Evolutionary conservation across 352 stramenopile species (phyloP).

Genomic region (Peronospora destructor): DNA sequence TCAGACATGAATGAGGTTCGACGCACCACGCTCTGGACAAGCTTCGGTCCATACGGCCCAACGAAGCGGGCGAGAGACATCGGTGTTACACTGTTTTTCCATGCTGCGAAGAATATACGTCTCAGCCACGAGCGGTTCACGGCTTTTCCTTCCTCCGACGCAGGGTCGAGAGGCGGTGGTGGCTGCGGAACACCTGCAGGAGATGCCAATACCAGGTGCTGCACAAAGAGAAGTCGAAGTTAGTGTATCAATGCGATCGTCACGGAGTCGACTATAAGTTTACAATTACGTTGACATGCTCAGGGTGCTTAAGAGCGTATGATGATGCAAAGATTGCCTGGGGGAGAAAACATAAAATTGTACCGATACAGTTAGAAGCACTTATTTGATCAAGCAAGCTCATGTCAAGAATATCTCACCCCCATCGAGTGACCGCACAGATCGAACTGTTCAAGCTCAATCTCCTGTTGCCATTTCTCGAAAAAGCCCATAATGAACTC

Average conservation of each 20-base stretch:
- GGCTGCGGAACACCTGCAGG: constrained; percentile 57
- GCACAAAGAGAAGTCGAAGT: not conserved
- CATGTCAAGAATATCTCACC: constrained; percentile 22
- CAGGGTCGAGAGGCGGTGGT: constrained; percentile 39
- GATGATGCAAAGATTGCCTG: constrained; percentile 80
- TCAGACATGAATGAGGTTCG: constrained; percentile 74
- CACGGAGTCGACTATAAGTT: not conserved
- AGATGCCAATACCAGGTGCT: constrained; percentile 75
- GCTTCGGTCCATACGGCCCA: constrained; percentile 68
- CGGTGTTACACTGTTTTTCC: constrained; percentile 63
- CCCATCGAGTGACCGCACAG: constrained; percentile 80
- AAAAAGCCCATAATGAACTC: constrained; percentile 63
- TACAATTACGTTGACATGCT: constrained; percentile 50
- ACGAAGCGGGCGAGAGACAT: constrained; percentile 67
- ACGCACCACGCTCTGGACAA: constrained; percentile 62
- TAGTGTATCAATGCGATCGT: not conserved
- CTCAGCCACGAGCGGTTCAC: constrained; percentile 47
- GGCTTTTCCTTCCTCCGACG: constrained; percentile 30
- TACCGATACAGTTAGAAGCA: not conserved
- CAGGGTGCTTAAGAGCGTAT: constrained; percentile 55
- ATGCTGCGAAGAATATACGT: constrained; percentile 43
- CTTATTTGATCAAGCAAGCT: not conserved
- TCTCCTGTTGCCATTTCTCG: constrained; percentile 71
- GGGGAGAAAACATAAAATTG: not conserved
- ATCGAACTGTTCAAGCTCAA: constrained; percentile 61